phyloP scores from a whole-genome alignment of 1,284 basidiomycete genomes.

The Pseudozyma flocculosa region DNA sequence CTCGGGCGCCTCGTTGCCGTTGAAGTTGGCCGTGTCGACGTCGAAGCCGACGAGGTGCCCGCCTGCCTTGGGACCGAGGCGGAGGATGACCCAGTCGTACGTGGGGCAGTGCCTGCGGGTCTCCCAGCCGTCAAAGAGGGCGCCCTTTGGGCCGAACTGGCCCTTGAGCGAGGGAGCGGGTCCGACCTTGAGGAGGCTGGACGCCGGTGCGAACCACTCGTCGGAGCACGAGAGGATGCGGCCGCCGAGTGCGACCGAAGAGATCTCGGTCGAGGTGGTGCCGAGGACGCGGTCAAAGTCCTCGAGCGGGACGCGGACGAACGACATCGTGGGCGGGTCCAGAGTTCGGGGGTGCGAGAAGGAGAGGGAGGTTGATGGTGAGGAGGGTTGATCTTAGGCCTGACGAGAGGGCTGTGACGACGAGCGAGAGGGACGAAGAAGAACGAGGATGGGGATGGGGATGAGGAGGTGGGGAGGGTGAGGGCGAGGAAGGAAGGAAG shows the following conservation, averaged over 20 bases:
- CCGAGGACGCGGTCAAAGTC: slow-evolving; percentile 32
- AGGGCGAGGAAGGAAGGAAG: too few species aligned
- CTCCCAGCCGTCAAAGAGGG: slow-evolving; percentile 94
- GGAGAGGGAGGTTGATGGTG: too few species aligned
- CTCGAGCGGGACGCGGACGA: slow-evolving; percentile 15
- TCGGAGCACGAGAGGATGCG: slow-evolving; percentile 77
- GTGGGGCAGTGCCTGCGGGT: slow-evolving; percentile 80
- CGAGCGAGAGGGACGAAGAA: too few species aligned
- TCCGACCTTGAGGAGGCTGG: slow-evolving; percentile 71
- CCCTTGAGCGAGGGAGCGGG: slow-evolving; percentile 68
- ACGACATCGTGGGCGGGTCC: neutral
- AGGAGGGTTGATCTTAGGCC: too few species aligned
- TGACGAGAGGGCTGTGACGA: too few species aligned
- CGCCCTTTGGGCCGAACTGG: slow-evolving; percentile 92
- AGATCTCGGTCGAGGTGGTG: slow-evolving; percentile 68
- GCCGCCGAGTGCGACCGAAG: slow-evolving; percentile 80
- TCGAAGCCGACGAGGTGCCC: slow-evolving; percentile 77
- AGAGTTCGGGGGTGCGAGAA: too few species aligned
- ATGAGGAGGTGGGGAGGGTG: too few species aligned
- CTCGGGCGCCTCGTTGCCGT: slow-evolving; percentile 75
- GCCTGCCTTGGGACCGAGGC: slow-evolving; percentile 74
- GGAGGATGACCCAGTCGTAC: slow-evolving; percentile 90
- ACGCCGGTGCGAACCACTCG: slow-evolving; percentile 90
- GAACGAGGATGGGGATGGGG: too few species aligned
- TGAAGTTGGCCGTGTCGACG: slow-evolving; percentile 93